phyloP scores from a whole-genome alignment of 805 yeast species.

The Komagataella pseudopastoris region DNA sequence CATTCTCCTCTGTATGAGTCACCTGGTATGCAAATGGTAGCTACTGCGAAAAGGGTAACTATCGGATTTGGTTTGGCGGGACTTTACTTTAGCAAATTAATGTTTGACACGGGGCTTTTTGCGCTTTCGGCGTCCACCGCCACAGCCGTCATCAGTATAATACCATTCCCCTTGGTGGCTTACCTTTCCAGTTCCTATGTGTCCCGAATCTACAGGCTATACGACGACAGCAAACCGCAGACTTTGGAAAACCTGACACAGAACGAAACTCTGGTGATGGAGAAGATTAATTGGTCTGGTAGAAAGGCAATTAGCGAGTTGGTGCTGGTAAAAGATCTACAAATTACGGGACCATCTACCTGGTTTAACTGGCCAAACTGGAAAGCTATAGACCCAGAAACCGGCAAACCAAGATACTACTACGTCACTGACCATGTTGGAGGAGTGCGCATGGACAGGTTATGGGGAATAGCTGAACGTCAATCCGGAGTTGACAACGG shows the following conservation, averaged over 20 bases:
- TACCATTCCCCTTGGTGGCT: slow-evolving; percentile 45
- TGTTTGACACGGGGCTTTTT: slow-evolving; percentile 38
- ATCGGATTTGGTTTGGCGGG: slow-evolving; percentile 51
- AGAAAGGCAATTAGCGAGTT: slow-evolving; percentile 48
- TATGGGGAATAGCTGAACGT: slow-evolving; percentile 72
- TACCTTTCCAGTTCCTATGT: slow-evolving; percentile 56
- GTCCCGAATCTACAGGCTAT: slow-evolving; percentile 55
- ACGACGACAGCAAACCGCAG: slow-evolving; percentile 49
- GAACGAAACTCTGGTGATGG: slow-evolving; percentile 56
- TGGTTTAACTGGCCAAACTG: slow-evolving; percentile 38
- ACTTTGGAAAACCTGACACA: slow-evolving; percentile 44
- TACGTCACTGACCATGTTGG: slow-evolving; percentile 66
- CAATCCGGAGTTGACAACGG: slow-evolving; percentile 60
- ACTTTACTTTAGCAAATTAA: slow-evolving; percentile 45
- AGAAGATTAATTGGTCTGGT: slow-evolving; percentile 57
- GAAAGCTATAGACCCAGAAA: slow-evolving; percentile 23
- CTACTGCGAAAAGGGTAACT: slow-evolving; percentile 47
- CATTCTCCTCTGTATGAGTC: slow-evolving; percentile 52
- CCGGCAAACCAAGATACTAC: slow-evolving; percentile 24
- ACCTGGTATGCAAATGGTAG: slow-evolving; percentile 47
- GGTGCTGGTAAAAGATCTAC: slow-evolving; percentile 35
- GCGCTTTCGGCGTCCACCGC: slow-evolving; percentile 31
- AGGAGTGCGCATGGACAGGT: slow-evolving; percentile 70
- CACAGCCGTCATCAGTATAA: slow-evolving; percentile 25
- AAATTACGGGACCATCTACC: slow-evolving; percentile 17